Evolutionary conservation across 2,329 filamentous ascomycete genomes (phyloP).

Genomic region (Scedosporium aurantiacum): DNA sequence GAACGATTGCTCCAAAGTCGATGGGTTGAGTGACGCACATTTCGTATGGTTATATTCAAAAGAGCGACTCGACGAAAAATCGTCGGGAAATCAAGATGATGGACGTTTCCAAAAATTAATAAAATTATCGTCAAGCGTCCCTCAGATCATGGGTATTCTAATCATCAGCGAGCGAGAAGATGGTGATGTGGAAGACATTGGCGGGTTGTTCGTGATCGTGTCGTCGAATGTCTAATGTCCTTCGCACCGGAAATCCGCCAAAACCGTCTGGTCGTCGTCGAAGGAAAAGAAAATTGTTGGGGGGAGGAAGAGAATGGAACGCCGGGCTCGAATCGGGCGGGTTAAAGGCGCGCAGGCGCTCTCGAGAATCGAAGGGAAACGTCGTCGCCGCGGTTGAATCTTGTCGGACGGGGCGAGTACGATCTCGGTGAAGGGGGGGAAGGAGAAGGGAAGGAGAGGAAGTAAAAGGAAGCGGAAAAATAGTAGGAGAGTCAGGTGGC

Average conservation of each 20-base stretch:
- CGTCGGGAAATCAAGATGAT: conserved; percentile 21
- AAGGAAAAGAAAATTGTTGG: conserved; percentile 4
- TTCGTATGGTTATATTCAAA: conserved; percentile 22
- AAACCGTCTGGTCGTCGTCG: conserved; percentile 5
- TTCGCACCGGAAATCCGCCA: conserved; percentile 5
- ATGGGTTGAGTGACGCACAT: conserved; percentile 2
- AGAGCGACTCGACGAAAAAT: conserved; percentile 37
- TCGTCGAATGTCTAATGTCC: not conserved
- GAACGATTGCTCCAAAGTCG: too few relatives aligned
- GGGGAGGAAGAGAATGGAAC: conserved; percentile 6
- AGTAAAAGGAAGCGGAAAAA: conserved; percentile 3
- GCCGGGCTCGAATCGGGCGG: conserved; percentile 1
- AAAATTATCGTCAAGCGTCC: conserved; percentile 12
- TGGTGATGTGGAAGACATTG: conserved; percentile 3
- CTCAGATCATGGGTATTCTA: conserved; percentile 12
- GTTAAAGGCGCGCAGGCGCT: conserved; percentile 7
- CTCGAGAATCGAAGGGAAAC: conserved; percentile 10
- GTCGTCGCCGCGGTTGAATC: conserved; percentile 8
- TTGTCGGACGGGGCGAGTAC: conserved; percentile 6
- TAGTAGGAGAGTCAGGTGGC: conserved; percentile 6
- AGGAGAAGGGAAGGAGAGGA: conserved; percentile 5
- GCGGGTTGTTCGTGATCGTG: not conserved
- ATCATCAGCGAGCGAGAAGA: conserved; percentile 3
- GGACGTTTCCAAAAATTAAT: conserved; percentile 4
- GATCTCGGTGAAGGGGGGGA: conserved; percentile 4